Percentiles rank a stretch among this genome's conserved stretches.
These are phyloP conservation scores for Erythrobasidium hasegawianum DNA, from an alignment of 1,284 basidiomycete species.

Conservation along the genomic window DNA sequence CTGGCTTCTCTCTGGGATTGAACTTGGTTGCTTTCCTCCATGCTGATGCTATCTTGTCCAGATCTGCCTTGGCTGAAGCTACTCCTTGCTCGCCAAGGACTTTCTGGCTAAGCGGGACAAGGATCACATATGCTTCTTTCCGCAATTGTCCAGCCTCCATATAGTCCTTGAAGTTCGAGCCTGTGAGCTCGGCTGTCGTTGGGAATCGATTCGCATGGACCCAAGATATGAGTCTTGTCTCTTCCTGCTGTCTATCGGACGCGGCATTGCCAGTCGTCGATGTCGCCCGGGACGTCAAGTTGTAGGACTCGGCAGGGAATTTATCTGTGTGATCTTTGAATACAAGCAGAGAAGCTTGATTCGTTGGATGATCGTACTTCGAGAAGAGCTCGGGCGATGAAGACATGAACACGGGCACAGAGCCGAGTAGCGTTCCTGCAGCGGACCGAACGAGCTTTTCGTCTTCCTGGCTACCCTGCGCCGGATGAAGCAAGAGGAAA, in stretches of 20 bases:
- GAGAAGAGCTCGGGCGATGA: slow-evolving; percentile 46
- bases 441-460: slow-evolving; percentile 12
- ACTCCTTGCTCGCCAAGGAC: slow-evolving; percentile 43
- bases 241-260: slow-evolving; percentile 14
- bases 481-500: slow-evolving; percentile 68
- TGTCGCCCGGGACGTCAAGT: slow-evolving; percentile 35
- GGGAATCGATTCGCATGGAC: slow-evolving; percentile 66
- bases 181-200: slow-evolving; percentile 63
- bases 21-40: slow-evolving; percentile 55
- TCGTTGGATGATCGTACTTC: slow-evolving; percentile 34
- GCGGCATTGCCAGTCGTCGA: background rate
- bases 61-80: slow-evolving; percentile 52
- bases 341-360: slow-evolving; percentile 42
- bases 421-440: slow-evolving; percentile 47
- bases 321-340: slow-evolving; percentile 59
- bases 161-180: slow-evolving; percentile 69
- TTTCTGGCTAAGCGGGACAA: slow-evolving; percentile 55
- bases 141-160: slow-evolving; percentile 61
- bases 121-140: slow-evolving; percentile 67
- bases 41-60: slow-evolving; percentile 58
- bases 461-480: slow-evolving; percentile 43
- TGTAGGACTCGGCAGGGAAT: slow-evolving; percentile 44
- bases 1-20: slow-evolving; percentile 54
- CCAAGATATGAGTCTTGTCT: slow-evolving; percentile 53
- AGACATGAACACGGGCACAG: slow-evolving; percentile 64